Evolutionary conservation across 495 filamentous ascomycete species (phyloP).

Genomic region (Tuber borchii): DNA sequence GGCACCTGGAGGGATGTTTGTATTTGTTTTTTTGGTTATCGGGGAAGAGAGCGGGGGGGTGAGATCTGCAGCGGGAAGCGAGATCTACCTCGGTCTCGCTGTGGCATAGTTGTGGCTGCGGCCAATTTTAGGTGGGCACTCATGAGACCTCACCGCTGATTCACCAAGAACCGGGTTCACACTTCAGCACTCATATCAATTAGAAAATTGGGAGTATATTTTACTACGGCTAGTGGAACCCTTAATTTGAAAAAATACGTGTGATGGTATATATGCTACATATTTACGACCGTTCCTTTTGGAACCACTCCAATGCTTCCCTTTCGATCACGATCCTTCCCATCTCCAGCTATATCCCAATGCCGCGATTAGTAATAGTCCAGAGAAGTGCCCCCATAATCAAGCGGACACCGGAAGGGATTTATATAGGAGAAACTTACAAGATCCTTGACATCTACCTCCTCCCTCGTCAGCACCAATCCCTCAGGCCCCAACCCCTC

Average conservation of each 20-base stretch:
- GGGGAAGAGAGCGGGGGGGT: not conserved
- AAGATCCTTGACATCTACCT: conserved; percentile 92
- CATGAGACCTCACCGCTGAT: not conserved
- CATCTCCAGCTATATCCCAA: conserved; percentile 54
- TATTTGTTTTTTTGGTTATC: not conserved
- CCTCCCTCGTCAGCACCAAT: conserved; percentile 57
- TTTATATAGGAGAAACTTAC: conserved; percentile 18
- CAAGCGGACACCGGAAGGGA: not conserved
- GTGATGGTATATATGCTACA: not conserved
- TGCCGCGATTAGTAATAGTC: conserved; percentile 10
- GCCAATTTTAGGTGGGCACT: not conserved
- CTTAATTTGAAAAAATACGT: not conserved
- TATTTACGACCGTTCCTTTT: conserved; percentile 45
- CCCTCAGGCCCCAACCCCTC: conserved; percentile 54
- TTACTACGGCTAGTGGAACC: not conserved
- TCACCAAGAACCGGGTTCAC: not conserved
- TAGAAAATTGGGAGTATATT: not conserved
- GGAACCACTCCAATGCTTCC: conserved; percentile 65
- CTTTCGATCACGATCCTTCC: conserved; percentile 82
- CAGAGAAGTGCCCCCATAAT: not conserved
- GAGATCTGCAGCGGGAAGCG: conserved; percentile 1
- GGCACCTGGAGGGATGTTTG: conserved; percentile 8
- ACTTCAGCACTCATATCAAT: not conserved
- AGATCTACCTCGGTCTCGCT: conserved; percentile 2
- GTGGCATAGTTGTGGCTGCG: not conserved